These are phyloP conservation scores for Pestalotiopsis fici DNA, from an alignment of 2,329 filamentous ascomycete genomes.

Conservation along the genomic window DNA sequence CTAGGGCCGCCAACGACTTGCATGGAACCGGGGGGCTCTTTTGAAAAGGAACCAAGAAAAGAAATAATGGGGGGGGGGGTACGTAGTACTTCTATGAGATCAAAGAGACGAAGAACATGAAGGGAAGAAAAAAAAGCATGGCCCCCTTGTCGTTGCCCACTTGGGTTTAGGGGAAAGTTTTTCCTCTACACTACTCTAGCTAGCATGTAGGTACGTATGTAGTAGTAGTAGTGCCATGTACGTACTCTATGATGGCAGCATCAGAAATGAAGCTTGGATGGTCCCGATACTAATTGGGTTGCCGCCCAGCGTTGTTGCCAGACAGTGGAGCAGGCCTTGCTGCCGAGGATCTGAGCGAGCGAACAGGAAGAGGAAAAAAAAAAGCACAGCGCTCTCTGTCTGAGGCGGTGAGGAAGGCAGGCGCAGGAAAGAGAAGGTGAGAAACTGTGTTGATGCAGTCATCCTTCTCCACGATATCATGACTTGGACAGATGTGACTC, in stretches of 20 bases:
- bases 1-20: constrained; percentile 1
- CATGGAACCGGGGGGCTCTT: not conserved
- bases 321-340: constrained; percentile 4
- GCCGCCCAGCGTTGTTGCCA: constrained; percentile 1
- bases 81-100: not conserved
- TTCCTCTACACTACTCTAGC: not conserved
- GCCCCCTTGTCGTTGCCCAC: not conserved
- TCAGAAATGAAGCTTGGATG: not conserved
- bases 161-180: not conserved
- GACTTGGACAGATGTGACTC: constrained; percentile 7
- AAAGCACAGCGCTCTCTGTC: not conserved
- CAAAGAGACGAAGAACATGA: not conserved
- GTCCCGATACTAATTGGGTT: constrained; percentile 4
- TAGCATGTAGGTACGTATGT: not conserved
- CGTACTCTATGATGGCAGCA: not conserved
- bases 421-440: not conserved
- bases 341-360: constrained; percentile 9
- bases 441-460: not conserved
- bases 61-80: not conserved
- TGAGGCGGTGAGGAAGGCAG: constrained; percentile 4
- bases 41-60: not conserved
- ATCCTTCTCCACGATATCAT: constrained; percentile 6
- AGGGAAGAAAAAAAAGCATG: not conserved
- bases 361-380: not conserved
- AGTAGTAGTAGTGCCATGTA: not conserved